phyloP scores from a whole-genome alignment of 768 basidiomycete species.

The Rubroboletus pulcherrimus region DNA sequence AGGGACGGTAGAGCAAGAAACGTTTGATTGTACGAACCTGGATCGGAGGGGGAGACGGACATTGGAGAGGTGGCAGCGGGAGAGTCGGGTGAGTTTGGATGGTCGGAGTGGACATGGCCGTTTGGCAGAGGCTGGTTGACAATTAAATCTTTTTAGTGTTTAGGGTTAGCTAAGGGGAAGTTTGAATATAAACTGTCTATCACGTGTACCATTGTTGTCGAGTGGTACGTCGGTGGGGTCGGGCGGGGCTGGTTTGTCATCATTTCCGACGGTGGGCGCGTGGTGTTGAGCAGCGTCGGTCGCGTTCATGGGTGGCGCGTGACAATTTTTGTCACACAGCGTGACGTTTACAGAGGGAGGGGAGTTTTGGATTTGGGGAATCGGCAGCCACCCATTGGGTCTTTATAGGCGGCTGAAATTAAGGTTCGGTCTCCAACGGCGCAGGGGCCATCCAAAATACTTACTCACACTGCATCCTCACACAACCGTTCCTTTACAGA shows the following conservation, averaged over 20 bases:
- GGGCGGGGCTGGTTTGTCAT: constrained; percentile 28
- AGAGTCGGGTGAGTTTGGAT: constrained; percentile 42
- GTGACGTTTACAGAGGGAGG: constrained; percentile 50
- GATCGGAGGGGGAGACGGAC: constrained; percentile 47
- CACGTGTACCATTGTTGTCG: constrained; percentile 40
- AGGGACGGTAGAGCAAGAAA: constrained; percentile 22
- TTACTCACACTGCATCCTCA: constrained; percentile 32
- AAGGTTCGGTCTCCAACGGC: constrained; percentile 77
- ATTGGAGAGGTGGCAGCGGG: constrained; percentile 32
- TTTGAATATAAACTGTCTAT: constrained; percentile 30
- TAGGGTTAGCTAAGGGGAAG: constrained; percentile 36
- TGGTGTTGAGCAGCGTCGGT: constrained; percentile 27
- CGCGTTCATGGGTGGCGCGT: constrained; percentile 70
- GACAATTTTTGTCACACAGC: constrained; percentile 60
- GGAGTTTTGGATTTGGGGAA: constrained; percentile 63
- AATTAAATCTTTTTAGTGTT: constrained; percentile 29
- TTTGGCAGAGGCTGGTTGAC: constrained; percentile 46
- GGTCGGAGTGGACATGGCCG: constrained; percentile 63
- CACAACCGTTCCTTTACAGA: constrained; percentile 8
- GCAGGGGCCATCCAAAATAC: constrained; percentile 60
- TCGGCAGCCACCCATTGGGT: constrained; percentile 64
- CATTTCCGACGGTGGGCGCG: constrained; percentile 29
- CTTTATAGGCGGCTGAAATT: constrained; percentile 79
- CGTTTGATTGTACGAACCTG: constrained; percentile 40
- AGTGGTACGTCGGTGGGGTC: constrained; percentile 17